Conservation (phyloP, 78 protist genomes). For the Chrysochromulina parva region DNA sequence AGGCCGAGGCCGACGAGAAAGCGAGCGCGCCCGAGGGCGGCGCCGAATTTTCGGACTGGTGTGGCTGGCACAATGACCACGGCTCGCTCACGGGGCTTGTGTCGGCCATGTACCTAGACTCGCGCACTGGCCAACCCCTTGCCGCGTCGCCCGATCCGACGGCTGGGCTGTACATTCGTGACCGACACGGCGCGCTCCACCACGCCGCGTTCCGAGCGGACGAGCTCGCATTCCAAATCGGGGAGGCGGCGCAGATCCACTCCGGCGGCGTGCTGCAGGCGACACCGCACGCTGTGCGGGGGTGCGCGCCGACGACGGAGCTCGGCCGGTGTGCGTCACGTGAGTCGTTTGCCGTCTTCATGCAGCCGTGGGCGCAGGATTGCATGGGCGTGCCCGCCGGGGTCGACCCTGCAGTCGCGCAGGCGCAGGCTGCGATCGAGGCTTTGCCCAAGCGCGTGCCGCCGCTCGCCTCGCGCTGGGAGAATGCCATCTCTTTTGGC, state of each 20-base stretch:
- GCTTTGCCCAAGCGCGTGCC: not conserved
- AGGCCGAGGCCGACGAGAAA: not conserved
- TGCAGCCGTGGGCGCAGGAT: conserved; percentile 31
- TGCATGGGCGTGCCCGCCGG: conserved; percentile 28
- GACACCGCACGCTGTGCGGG: conserved; percentile 59
- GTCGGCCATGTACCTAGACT: not conserved
- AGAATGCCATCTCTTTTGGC: not conserved
- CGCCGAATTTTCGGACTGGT: not conserved
- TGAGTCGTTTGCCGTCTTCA: conserved; percentile 59
- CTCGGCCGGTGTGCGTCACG: conserved; percentile 4
- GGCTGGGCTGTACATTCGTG: conserved; percentile 33
- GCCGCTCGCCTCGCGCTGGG: not conserved
- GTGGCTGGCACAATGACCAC: conserved; percentile 42
- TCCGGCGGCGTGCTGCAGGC: conserved; percentile 65
- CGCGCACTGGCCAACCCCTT: not conserved
- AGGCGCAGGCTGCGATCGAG: not conserved
- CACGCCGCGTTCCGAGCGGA: conserved; percentile 17
- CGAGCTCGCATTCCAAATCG: conserved; percentile 53
- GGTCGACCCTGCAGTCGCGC: not conserved
- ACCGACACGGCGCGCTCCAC: conserved; percentile 30
- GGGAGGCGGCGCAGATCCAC: conserved; percentile 60
- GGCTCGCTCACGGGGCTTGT: conserved; percentile 28
- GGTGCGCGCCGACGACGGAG: too few relatives aligned
- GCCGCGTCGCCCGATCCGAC: not conserved
- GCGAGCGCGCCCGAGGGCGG: not conserved